Conservation (phyloP, 768 basidiomycete species). For the Pleurotus salmoneostramineus region DNA sequence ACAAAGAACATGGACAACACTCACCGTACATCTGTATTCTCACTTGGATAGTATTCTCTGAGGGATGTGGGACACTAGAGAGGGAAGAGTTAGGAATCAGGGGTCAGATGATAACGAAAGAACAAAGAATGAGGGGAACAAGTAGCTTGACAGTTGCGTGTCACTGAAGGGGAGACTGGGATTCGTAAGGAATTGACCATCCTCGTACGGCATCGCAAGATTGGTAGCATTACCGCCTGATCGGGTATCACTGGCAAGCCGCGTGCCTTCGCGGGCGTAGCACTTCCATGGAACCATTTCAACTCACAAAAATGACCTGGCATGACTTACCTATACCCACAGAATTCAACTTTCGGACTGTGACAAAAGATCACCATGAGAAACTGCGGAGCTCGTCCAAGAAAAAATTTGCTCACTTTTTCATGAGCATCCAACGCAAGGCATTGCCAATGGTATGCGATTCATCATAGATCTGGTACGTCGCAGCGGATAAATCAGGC, state of each 20-base stretch:
- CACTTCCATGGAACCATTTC: not conserved
- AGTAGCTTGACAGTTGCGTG: not conserved
- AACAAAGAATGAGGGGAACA: not conserved
- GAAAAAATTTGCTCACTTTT: slow-evolving; percentile 63
- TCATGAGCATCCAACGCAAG: slow-evolving; percentile 98
- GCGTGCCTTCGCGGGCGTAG: no score
- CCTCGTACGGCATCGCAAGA: no score
- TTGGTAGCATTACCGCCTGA: no score
- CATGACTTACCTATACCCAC: slow-evolving; percentile 82
- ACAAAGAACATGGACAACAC: slow-evolving; percentile 23
- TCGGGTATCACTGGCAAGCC: no score
- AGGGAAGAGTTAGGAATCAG: slow-evolving; percentile 1
- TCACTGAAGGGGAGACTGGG: not conserved
- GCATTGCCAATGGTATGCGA: slow-evolving; percentile 96
- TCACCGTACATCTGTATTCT: slow-evolving; percentile 99
- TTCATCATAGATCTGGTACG: slow-evolving; percentile 91
- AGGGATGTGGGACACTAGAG: slow-evolving; percentile 85
- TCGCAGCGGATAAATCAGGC: slow-evolving; percentile 83
- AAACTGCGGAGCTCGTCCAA: not conserved
- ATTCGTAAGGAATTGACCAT: no score
- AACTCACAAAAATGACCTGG: not conserved
- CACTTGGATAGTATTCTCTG: slow-evolving; percentile 92
- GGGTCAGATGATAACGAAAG: not conserved
- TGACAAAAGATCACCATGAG: slow-evolving; percentile 6
- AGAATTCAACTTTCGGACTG: slow-evolving; percentile 96